Evolutionary conservation across 768 basidiomycete genomes (phyloP), one percentile per base, ranked within the genome.

Genomic region (Kwoniella dejecticola): DNA sequence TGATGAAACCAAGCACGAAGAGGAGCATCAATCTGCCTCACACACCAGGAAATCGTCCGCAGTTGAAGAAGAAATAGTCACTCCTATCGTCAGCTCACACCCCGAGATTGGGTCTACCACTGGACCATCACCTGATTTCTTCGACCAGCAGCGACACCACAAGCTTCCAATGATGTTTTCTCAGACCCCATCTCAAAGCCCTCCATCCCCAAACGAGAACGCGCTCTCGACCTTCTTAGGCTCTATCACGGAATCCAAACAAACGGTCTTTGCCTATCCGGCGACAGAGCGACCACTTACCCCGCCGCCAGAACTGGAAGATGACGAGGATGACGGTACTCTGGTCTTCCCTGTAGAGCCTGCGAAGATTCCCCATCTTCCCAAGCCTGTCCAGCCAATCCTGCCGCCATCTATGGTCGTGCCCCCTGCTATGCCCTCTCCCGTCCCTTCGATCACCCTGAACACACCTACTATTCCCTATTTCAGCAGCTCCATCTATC

Each of bases 131-230:
- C n/a, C n/a, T n/a, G n/a, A n/a, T n/a, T n/a, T n/a, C n/a, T n/a
- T n/a, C n/a, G n/a, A n/a, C n/a, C n/a, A n/a, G n/a, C n/a, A n/a
- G n/a, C n/a, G n/a, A n/a, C n/a, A n/a, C n/a, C n/a, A n/a, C n/a
- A n/a, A n/a, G n/a, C n/a, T n/a, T n/a, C n/a, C n/a, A 11, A 23
- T 31, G 23, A 30, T 56, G 29, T 33, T 24, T 23, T 31, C 23
- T 21, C 54, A 24, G 2, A 56, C 54, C 12, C 54, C 54, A 7
- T 44, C 54, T 38, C 42, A 45, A 19, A 56, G 54, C 41, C 54
- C 54, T 6, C 48, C 48, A 15, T 12, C 19, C 7, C 19, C n/a
- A 17, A 24, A 45, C 27, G 24, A n/a, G 23, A 11, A 8, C 27
- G 36, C 17, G n/a, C n/a, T 24, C 8, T 11, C 33, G 15, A 7